A percentile compares a stretch with the other conserved stretches of the same genome.
These are phyloP conservation scores for Pseudogymnoascus verrucosus DNA, from an alignment of 2,329 filamentous ascomycete species.

Conservation along the genomic window DNA sequence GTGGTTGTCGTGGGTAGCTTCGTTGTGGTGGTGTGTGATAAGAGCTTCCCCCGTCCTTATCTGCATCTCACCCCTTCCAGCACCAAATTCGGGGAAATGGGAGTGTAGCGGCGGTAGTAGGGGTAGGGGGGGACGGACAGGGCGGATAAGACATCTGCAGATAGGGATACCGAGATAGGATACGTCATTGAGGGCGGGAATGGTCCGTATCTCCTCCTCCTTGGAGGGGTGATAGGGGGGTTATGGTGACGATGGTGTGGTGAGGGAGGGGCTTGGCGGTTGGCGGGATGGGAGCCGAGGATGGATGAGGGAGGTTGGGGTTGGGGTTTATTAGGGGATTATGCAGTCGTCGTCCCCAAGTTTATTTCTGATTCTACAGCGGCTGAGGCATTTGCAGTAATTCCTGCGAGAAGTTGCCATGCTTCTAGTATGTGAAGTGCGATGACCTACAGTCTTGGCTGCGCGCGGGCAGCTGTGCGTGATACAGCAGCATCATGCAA, in stretches of 20 bases:
- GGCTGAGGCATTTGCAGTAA: background rate
- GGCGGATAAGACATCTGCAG: background rate
- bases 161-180: background rate
- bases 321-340: background rate
- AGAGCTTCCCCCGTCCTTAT: background rate
- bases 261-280: background rate
- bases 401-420: background rate
- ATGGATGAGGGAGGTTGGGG: background rate
- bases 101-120: no score
- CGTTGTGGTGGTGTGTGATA: background rate
- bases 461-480: background rate
- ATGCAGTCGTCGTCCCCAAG: background rate
- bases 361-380: background rate
- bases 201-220: background rate
- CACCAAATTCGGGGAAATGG: background rate
- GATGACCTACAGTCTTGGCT: background rate
- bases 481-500: background rate
- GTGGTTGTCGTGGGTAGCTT: no score
- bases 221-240: background rate
- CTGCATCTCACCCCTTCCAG: background rate
- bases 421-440: background rate
- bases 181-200: slow-evolving; percentile 2
- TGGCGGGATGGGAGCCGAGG: background rate
- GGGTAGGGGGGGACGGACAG: background rate
- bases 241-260: background rate